These are phyloP conservation scores for Geosmithia flava DNA, from an alignment of 2,329 filamentous ascomycete genomes.

Conservation along the genomic window DNA sequence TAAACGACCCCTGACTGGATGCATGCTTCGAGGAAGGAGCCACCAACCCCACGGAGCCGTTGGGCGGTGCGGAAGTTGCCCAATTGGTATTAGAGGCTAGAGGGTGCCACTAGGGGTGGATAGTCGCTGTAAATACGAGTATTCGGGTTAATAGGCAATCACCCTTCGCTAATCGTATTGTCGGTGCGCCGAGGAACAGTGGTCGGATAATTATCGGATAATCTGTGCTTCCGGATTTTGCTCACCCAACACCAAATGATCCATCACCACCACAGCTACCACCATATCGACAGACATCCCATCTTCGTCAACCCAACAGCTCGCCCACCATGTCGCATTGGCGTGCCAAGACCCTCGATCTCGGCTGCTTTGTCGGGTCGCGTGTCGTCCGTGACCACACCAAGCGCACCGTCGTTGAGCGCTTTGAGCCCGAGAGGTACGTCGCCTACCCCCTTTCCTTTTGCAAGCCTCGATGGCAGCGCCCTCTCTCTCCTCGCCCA, in stretches of 20 bases:
- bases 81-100: no score
- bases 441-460: slow-evolving; percentile 5
- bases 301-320: background rate
- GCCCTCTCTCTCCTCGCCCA: background rate
- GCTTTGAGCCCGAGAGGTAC: slow-evolving; percentile 80
- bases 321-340: slow-evolving; percentile 64
- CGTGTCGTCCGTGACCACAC: slow-evolving; percentile 87
- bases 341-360: slow-evolving; percentile 77
- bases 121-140: no score
- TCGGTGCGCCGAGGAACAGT: background rate
- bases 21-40: background rate
- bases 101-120: no score
- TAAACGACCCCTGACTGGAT: background rate
- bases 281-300: background rate
- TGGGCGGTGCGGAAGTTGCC: background rate
- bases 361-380: slow-evolving; percentile 79
- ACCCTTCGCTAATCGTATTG: no score
- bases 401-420: slow-evolving; percentile 85
- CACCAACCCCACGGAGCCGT: background rate
- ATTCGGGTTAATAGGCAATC: no score
- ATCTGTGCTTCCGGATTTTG: background rate
- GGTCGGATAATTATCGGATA: background rate
- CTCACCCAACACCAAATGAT: background rate
- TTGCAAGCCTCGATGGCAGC: background rate
- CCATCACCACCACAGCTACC: background rate